Conservation (phyloP, 352 stramenopile genomes). For the Achlya hypogyna region DNA sequence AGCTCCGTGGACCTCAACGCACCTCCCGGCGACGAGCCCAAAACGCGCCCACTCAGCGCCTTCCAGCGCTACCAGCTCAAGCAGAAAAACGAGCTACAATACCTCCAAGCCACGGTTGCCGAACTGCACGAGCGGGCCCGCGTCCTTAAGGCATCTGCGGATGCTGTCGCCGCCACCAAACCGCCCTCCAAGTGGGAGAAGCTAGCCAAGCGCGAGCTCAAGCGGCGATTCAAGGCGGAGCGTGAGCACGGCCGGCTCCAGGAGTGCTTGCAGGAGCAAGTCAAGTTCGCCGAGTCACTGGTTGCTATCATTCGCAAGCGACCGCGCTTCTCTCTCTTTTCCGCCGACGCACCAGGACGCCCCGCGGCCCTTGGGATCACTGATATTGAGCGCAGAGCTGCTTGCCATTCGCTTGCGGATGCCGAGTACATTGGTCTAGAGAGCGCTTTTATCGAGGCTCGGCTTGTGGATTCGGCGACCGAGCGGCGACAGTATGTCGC, state of each 20-base stretch:
- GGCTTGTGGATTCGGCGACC: not conserved
- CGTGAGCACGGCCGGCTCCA: not conserved
- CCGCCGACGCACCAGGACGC: too few species aligned
- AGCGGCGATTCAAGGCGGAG: not conserved
- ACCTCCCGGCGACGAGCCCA: not conserved
- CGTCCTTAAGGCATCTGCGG: not conserved
- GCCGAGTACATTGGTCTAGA: not conserved
- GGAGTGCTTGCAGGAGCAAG: not conserved
- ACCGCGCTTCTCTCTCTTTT: not conserved
- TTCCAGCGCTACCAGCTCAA: conserved; percentile 2
- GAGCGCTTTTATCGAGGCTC: not conserved
- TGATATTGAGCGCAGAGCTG: not conserved
- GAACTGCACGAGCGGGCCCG: not conserved
- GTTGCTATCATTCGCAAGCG: not conserved
- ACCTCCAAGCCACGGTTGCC: not conserved
- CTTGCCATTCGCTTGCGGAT: not conserved
- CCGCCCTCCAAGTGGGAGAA: not conserved
- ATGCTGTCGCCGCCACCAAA: not conserved
- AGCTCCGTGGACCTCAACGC: not conserved
- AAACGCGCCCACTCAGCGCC: not conserved
- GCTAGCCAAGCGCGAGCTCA: not conserved
- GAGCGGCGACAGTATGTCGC: not conserved
- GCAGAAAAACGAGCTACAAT: conserved; percentile 1
- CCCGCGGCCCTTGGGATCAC: too few species aligned
- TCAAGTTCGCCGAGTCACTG: conserved; percentile 1